These are phyloP conservation scores for Coriaria nepalensis DNA, from an alignment of 306 rosid species.

Conservation along the genomic window DNA sequence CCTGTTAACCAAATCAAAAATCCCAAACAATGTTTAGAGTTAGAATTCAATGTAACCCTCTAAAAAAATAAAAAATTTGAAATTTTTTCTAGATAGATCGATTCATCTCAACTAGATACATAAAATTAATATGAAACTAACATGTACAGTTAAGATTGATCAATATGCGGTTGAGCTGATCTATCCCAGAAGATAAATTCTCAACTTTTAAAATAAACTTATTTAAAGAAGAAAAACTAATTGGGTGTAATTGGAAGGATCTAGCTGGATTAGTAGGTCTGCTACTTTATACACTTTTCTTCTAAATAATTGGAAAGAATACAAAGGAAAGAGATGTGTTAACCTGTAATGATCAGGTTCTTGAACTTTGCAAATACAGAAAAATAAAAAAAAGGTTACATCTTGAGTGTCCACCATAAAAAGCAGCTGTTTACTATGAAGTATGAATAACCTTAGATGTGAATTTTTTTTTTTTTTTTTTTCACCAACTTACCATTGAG, in stretches of 20 bases:
- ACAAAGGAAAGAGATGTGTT: neutral
- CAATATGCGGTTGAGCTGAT: too few species aligned
- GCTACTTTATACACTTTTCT: neutral
- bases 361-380: neutral
- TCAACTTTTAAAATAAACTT: too few species aligned
- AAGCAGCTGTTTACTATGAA: neutral
- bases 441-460: neutral
- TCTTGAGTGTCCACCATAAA: neutral
- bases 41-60: too few species aligned
- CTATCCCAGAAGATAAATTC: too few species aligned
- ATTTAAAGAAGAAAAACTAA: too few species aligned
- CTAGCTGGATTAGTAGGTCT: constrained; percentile 17
- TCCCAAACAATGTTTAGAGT: constrained; percentile 4
- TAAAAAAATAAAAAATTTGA: too few species aligned
- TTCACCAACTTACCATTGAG: constrained; percentile 51
- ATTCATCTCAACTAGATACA: too few species aligned
- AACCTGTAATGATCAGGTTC: constrained; percentile 1
- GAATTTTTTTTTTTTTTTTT: neutral
- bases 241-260: constrained; percentile 8
- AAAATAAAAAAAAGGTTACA: neutral
- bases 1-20: constrained; percentile 33
- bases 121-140: too few species aligned
- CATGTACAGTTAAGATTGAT: too few species aligned
- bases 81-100: too few species aligned
- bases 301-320: neutral